Conservation (phyloP, 176 grass and related monocot genomes). For the Triticum urartu region DNA sequence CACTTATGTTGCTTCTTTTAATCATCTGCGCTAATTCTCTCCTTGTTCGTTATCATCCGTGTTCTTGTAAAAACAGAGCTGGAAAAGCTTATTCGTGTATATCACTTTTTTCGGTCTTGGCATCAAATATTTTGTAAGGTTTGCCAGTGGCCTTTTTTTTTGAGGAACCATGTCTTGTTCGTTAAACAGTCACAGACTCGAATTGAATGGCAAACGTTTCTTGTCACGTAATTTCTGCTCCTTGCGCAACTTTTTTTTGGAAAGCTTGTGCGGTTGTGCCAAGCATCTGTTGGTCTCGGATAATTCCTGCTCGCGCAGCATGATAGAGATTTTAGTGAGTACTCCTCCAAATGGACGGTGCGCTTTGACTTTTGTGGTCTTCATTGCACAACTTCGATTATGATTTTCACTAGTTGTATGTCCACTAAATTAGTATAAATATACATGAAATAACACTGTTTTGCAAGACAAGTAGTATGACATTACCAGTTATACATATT, state of each 20-base stretch:
- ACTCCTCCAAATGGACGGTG: too few species aligned
- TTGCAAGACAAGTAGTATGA: too few species aligned
- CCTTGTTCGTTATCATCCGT: background rate
- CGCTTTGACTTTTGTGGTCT: too few species aligned
- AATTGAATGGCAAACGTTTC: background rate
- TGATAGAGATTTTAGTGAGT: background rate
- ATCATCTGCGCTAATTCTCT: background rate
- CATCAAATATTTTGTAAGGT: background rate
- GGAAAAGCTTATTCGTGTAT: conserved; percentile 24
- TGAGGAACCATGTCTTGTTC: background rate
- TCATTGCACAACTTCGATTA: too few species aligned
- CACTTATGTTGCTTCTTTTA: conserved; percentile 30
- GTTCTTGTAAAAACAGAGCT: background rate
- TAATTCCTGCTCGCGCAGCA: background rate
- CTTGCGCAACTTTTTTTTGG: too few species aligned
- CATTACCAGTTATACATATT: too few species aligned
- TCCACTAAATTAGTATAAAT: too few species aligned
- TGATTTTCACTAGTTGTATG: too few species aligned
- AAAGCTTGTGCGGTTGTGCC: too few species aligned
- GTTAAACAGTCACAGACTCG: background rate
- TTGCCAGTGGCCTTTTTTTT: background rate
- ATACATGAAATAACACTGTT: too few species aligned
- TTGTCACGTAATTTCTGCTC: background rate
- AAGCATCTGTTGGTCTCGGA: too few species aligned
- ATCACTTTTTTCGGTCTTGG: background rate